These are phyloP conservation scores for Aspergillus ustus DNA, from an alignment of 2,329 filamentous ascomycete genomes.

Conservation along the genomic window DNA sequence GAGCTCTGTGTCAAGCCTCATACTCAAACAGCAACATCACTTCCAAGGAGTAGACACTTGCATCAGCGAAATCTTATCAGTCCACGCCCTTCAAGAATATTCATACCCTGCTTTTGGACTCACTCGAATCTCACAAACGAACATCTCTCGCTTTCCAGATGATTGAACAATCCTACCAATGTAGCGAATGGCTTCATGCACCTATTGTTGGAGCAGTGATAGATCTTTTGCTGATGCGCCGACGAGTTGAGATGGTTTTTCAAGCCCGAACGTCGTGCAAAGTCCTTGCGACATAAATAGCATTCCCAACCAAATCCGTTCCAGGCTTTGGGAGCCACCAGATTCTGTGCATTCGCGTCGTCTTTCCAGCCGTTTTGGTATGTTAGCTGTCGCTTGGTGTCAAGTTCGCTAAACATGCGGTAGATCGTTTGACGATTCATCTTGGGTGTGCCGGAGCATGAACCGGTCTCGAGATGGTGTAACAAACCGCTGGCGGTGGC, in stretches of 20 bases:
- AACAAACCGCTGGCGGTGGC: constrained; percentile 59
- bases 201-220: constrained; percentile 49
- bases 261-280: constrained; percentile 42
- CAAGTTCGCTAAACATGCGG: constrained; percentile 49
- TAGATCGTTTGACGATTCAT: constrained; percentile 58
- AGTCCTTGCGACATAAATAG: constrained; percentile 58
- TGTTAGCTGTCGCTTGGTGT: constrained; percentile 56
- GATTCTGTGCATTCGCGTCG: constrained; percentile 34
- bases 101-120: constrained; percentile 36
- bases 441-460: constrained; percentile 52
- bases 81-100: neutral
- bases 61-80: neutral
- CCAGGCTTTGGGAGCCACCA: constrained; percentile 48
- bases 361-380: constrained; percentile 56
- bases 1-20: neutral
- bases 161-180: constrained; percentile 49
- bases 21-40: neutral
- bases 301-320: constrained; percentile 57
- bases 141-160: constrained; percentile 53
- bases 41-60: neutral
- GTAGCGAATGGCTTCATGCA: constrained; percentile 46
- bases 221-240: constrained; percentile 53
- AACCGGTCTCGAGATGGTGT: constrained; percentile 62
- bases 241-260: constrained; percentile 61
- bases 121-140: constrained; percentile 45